These are phyloP conservation scores for Magnolia changhungtana DNA, from an alignment of 164 flowering plant genomes.

Conservation along the genomic window DNA sequence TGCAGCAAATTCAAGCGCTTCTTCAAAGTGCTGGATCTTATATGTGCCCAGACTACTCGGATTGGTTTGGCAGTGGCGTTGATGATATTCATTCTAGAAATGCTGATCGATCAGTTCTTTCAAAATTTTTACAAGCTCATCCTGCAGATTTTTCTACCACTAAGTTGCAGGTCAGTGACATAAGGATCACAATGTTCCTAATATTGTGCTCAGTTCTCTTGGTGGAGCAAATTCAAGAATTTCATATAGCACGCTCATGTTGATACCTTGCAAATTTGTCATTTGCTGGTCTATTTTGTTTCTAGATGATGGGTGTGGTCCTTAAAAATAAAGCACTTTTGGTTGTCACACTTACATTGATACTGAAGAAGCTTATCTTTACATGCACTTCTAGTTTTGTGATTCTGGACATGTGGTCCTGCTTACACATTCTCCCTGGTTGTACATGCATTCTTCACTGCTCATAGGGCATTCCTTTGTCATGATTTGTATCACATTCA, in stretches of 20 bases:
- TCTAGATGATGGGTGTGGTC: background rate
- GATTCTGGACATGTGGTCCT: no score
- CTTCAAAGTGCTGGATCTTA: slow-evolving; percentile 71
- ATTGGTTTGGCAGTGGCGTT: slow-evolving; percentile 66
- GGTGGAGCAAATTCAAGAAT: background rate
- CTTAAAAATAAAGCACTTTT: no score
- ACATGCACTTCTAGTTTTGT: no score
- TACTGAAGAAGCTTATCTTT: no score
- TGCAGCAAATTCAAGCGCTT: slow-evolving; percentile 88
- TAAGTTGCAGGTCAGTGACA: slow-evolving; percentile 63
- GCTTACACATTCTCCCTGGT: no score
- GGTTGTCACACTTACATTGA: no score
- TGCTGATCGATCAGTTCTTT: slow-evolving; percentile 67
- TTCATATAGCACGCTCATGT: background rate
- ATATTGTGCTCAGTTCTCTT: background rate
- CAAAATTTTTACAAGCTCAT: slow-evolving; percentile 78
- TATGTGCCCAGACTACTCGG: slow-evolving; percentile 70
- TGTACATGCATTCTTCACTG: no score
- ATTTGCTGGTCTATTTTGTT: background rate
- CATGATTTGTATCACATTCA: no score
- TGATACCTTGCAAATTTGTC: background rate
- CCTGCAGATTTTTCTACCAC: slow-evolving; percentile 80
- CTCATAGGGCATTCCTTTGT: no score
- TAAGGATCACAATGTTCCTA: background rate
- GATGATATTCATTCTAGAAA: slow-evolving; percentile 48